These are phyloP conservation scores for Clohesyomyces aquaticus DNA, from an alignment of 495 filamentous ascomycete genomes.

Conservation along the genomic window DNA sequence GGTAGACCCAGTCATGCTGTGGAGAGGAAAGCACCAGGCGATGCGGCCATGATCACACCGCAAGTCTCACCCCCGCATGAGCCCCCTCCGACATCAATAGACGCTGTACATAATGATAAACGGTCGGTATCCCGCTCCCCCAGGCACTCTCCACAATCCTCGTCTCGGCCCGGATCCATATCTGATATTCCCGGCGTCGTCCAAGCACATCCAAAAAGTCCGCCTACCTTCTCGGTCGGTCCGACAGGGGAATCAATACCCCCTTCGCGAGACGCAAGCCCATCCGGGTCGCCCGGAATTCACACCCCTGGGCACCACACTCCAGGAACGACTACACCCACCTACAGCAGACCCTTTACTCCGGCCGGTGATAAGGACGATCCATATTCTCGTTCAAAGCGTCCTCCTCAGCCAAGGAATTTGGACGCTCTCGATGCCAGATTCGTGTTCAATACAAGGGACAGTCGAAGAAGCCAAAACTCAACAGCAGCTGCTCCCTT, in stretches of 20 bases:
- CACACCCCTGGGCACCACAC: slow-evolving; percentile 53
- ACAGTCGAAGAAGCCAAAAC: slow-evolving; percentile 54
- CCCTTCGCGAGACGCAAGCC: slow-evolving; percentile 62
- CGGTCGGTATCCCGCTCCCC: slow-evolving; percentile 42
- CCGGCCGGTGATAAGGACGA: slow-evolving; percentile 83
- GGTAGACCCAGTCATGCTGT: slow-evolving; percentile 22
- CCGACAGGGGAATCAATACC: slow-evolving; percentile 66
- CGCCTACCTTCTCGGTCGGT: slow-evolving; percentile 74
- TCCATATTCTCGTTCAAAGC: slow-evolving; percentile 82
- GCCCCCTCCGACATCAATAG: slow-evolving; percentile 43
- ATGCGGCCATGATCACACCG: slow-evolving; percentile 66
- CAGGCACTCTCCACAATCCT: slow-evolving; percentile 44
- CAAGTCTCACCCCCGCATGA: slow-evolving; percentile 60
- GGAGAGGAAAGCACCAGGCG: slow-evolving; percentile 37
- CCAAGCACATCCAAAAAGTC: slow-evolving; percentile 57
- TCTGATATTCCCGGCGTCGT: slow-evolving; percentile 52
- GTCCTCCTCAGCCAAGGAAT: slow-evolving; percentile 71
- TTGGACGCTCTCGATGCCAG: slow-evolving; percentile 74
- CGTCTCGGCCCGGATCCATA: slow-evolving; percentile 48
- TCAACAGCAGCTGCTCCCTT: slow-evolving; percentile 49
- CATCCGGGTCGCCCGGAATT: slow-evolving; percentile 61
- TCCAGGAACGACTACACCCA: slow-evolving; percentile 48
- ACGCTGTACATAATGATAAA: slow-evolving; percentile 22
- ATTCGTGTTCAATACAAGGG: slow-evolving; percentile 75
- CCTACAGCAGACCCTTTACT: slow-evolving; percentile 63